A percentile compares a stretch with the other conserved stretches of the same genome.
These are phyloP conservation scores for Smittium culicis DNA, from an alignment of 371 early-diverging fungal species.

Conservation along the genomic window DNA sequence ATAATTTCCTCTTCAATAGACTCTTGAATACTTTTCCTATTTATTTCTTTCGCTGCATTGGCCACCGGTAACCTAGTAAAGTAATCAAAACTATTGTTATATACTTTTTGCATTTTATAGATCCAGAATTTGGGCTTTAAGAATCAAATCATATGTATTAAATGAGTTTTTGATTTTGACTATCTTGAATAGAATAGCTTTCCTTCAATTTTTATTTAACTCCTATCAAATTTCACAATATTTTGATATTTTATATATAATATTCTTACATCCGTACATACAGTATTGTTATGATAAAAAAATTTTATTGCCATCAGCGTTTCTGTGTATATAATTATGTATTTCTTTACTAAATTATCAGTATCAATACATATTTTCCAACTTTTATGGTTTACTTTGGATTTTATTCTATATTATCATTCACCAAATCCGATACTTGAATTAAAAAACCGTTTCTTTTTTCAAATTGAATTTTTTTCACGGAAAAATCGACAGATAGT, in stretches of 20 bases:
- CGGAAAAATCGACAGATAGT: no score
- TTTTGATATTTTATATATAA: neutral
- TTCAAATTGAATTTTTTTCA: no score
- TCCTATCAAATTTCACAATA: neutral
- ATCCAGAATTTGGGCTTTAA: neutral
- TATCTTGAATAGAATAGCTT: neutral
- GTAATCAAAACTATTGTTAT: neutral
- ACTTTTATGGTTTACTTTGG: no score
- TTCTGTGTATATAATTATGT: no score
- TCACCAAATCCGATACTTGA: no score
- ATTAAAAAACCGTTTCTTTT: no score
- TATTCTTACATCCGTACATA: no score
- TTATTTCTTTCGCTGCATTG: neutral
- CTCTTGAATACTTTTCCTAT: neutral
- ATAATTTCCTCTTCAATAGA: neutral
- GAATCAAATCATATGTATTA: neutral
- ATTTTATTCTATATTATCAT: no score
- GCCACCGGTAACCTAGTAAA: neutral
- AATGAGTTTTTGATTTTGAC: neutral
- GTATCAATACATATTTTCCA: no score
- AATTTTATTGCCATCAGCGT: no score
- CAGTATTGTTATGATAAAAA: no score
- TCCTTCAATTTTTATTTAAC: neutral
- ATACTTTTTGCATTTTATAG: neutral
- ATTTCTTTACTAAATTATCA: no score